Evolutionary conservation across 495 filamentous ascomycete species (phyloP).

Genomic region (Penicillium simplicissimum): DNA sequence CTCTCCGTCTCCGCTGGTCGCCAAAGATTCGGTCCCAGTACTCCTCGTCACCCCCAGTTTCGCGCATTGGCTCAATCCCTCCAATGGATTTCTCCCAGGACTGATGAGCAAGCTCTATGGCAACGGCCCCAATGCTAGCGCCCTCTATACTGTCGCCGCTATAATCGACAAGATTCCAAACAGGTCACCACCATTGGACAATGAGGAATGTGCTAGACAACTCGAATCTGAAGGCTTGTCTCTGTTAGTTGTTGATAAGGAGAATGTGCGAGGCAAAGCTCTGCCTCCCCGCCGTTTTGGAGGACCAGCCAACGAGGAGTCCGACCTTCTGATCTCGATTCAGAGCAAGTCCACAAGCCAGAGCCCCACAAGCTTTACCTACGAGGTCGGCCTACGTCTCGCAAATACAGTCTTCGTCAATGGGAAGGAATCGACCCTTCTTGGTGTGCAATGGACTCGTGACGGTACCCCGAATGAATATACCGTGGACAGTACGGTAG

Average conservation of each 20-base stretch:
- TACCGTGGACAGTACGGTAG: constrained; percentile 25
- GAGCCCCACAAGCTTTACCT: constrained; percentile 2
- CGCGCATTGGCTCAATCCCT: constrained; percentile 40
- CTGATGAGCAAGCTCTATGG: constrained; percentile 32
- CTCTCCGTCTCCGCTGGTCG: constrained; percentile 10
- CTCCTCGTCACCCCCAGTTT: constrained; percentile 45
- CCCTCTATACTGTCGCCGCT: constrained; percentile 35
- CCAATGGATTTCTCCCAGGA: constrained; percentile 33
- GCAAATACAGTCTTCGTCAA: constrained; percentile 78
- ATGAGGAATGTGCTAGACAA: not conserved
- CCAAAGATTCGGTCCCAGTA: constrained; percentile 27
- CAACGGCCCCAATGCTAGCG: not conserved
- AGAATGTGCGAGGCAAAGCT: constrained; percentile 35
- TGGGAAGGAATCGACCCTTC: constrained; percentile 62
- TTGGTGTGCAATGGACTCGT: constrained; percentile 56
- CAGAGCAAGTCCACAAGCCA: constrained; percentile 4
- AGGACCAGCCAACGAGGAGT: constrained; percentile 33
- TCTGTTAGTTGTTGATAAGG: constrained; percentile 29
- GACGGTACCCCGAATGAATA: constrained; percentile 24
- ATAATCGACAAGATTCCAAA: constrained; percentile 41
- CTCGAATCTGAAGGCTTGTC: constrained; percentile 39
- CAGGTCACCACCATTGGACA: not conserved
- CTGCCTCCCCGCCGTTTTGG: constrained; percentile 35
- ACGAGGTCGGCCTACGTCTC: constrained; percentile 58
- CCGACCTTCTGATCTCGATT: constrained; percentile 36